A percentile compares a stretch with the other conserved stretches of the same genome.
phyloP scores from a whole-genome alignment of 2,329 filamentous ascomycete genomes.

The Aspergillus brasiliensis region DNA sequence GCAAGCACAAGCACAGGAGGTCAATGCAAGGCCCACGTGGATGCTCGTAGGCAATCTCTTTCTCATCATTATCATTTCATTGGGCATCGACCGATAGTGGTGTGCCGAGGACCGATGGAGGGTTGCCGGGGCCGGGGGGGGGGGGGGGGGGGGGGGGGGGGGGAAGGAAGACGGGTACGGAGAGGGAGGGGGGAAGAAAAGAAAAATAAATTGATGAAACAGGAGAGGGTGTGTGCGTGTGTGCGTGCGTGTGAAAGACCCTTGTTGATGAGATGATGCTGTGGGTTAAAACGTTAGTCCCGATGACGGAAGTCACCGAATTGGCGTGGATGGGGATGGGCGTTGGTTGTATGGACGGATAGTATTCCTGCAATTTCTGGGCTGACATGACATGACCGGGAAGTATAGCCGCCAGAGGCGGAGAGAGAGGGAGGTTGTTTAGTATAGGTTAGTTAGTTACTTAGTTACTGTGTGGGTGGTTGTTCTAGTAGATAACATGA shows the following conservation, averaged over 20 bases:
- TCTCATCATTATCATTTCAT: too few relatives aligned
- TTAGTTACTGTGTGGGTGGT: too few relatives aligned
- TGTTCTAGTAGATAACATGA: neutral
- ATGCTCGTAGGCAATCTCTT: too few relatives aligned
- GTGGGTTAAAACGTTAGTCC: neutral
- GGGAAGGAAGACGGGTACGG: neutral
- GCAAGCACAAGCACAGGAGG: too few relatives aligned
- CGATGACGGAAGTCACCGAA: conserved; percentile 7
- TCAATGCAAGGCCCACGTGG: conserved; percentile 24
- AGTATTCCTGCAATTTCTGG: neutral
- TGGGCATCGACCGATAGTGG: neutral
- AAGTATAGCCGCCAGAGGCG: too few relatives aligned
- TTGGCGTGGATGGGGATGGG: neutral
- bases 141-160: too few relatives aligned
- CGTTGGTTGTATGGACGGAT: neutral
- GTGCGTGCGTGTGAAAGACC: too few relatives aligned
- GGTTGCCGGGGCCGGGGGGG: too few relatives aligned
- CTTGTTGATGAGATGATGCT: neutral
- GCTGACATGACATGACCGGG: neutral
- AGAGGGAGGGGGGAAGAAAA: too few relatives aligned
- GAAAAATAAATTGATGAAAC: too few relatives aligned
- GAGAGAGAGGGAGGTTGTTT: too few relatives aligned
- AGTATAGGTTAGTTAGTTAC: neutral
- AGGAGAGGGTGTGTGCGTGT: too few relatives aligned
- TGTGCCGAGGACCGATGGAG: conserved; percentile 4